Evolutionary conservation across 768 basidiomycete genomes (phyloP).

Genomic region (Serendipita sp.): DNA sequence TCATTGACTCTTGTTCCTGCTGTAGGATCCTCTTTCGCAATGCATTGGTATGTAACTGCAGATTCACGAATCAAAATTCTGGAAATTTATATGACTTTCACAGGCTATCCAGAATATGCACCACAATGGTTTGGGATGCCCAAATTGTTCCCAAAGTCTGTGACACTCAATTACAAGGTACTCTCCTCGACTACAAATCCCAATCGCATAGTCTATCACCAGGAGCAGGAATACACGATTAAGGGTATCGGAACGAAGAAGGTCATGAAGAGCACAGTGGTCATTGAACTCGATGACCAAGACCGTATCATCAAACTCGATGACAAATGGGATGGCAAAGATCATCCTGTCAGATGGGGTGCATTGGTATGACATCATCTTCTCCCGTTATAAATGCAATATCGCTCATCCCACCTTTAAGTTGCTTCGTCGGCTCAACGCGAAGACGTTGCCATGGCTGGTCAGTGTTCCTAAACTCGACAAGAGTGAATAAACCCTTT

Average conservation of each 20-base stretch:
- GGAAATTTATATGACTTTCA: slow-evolving; percentile 22
- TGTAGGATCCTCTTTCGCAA: slow-evolving; percentile 33
- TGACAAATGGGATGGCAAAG: slow-evolving; percentile 45
- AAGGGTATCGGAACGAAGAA: slow-evolving; percentile 36
- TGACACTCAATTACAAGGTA: slow-evolving; percentile 33
- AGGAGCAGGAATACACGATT: slow-evolving; percentile 45
- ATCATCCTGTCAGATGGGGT: slow-evolving; percentile 33
- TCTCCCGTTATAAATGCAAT: background rate
- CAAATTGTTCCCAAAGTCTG: slow-evolving; percentile 36
- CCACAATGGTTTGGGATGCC: slow-evolving; percentile 38
- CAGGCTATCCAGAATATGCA: background rate
- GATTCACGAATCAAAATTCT: slow-evolving; percentile 20
- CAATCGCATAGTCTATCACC: slow-evolving; percentile 42
- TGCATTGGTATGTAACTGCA: slow-evolving; percentile 26
- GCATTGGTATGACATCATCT: slow-evolving; percentile 14
- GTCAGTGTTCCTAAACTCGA: slow-evolving; percentile 29
- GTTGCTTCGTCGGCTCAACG: slow-evolving; percentile 34
- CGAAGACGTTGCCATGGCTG: slow-evolving; percentile 37
- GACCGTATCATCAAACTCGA: slow-evolving; percentile 41
- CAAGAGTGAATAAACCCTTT: background rate
- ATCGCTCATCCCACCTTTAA: slow-evolving; percentile 5
- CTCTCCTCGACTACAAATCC: slow-evolving; percentile 43
- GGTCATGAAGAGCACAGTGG: slow-evolving; percentile 44
- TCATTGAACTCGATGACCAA: slow-evolving; percentile 48
- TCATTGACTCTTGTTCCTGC: background rate